Evolutionary conservation across 2,329 filamentous ascomycete genomes (phyloP).

Genomic region (Cladophialophora immunda): DNA sequence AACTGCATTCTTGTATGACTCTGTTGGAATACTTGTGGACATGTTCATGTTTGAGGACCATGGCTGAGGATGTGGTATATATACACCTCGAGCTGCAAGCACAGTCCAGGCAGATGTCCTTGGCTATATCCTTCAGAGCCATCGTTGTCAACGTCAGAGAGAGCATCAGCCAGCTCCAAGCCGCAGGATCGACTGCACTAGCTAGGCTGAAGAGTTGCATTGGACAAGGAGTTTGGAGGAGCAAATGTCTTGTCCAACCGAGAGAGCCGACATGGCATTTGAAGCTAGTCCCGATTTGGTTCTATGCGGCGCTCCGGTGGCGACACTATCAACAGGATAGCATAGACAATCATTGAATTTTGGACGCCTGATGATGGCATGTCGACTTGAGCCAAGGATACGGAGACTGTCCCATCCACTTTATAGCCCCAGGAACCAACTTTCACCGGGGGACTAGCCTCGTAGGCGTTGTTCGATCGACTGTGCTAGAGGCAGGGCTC

Average conservation of each 20-base stretch:
- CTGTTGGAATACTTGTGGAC: neutral
- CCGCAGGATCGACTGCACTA: neutral
- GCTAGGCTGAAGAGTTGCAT: neutral
- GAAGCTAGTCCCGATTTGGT: slow-evolving; percentile 8
- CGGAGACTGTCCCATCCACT: neutral
- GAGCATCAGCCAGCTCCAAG: neutral
- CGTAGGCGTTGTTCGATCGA: neutral
- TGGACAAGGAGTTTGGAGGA: neutral
- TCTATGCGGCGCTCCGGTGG: slow-evolving; percentile 12
- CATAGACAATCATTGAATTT: neutral
- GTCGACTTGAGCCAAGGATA: neutral
- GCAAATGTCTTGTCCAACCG: neutral
- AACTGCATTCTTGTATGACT: slow-evolving; percentile 1
- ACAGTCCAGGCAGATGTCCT: neutral
- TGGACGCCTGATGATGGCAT: slow-evolving; percentile 5
- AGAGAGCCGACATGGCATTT: neutral
- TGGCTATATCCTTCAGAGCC: slow-evolving; percentile 6
- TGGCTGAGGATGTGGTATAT: neutral
- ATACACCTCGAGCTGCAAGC: slow-evolving; percentile 2
- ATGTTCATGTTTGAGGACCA: neutral
- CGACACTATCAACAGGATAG: neutral
- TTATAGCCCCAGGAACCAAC: neutral
- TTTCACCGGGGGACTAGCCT: neutral
- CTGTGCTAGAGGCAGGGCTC: neutral
- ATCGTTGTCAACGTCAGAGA: neutral